Evolutionary conservation across 192 early-diverging fungal genomes (phyloP).

Genomic region (Fimicolochytrium jonesii): DNA sequence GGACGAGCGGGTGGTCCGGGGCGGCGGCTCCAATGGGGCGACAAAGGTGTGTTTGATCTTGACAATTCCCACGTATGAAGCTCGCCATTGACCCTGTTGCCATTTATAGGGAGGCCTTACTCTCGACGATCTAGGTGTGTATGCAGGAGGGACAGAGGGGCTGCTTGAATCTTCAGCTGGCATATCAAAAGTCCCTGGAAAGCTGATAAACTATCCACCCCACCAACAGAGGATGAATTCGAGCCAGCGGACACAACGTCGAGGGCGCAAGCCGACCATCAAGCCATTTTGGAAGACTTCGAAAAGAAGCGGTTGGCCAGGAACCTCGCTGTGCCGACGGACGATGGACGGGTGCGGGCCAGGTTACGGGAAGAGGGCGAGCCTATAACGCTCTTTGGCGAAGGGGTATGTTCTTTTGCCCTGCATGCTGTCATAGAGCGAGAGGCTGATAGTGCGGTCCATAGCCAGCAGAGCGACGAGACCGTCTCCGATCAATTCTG

Average conservation of each 20-base stretch:
- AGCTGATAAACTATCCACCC: neutral
- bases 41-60: neutral
- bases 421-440: no score
- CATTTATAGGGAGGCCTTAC: conserved; percentile 24
- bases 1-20: conserved; percentile 44
- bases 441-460: no score
- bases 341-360: conserved; percentile 72
- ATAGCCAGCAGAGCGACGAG: conserved; percentile 74
- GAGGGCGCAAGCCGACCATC: conserved; percentile 36
- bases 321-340: conserved; percentile 84
- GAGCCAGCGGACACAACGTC: conserved; percentile 38
- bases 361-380: conserved; percentile 72
- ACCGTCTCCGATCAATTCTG: conserved; percentile 72
- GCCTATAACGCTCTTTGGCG: conserved; percentile 90
- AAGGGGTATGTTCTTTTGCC: conserved; percentile 73
- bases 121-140: conserved; percentile 41
- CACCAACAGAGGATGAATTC: conserved; percentile 31
- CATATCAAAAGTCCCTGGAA: no score
- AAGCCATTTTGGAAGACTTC: conserved; percentile 47
- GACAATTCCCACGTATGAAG: neutral
- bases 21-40: conserved; percentile 4
- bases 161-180: no score
- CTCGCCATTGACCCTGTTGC: neutral
- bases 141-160: no score
- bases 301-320: conserved; percentile 67